Percentiles rank a stretch among this genome's conserved stretches.
Conservation (phyloP, 2,329 filamentous ascomycete species). For the Cordyceps pruinosa region DNA sequence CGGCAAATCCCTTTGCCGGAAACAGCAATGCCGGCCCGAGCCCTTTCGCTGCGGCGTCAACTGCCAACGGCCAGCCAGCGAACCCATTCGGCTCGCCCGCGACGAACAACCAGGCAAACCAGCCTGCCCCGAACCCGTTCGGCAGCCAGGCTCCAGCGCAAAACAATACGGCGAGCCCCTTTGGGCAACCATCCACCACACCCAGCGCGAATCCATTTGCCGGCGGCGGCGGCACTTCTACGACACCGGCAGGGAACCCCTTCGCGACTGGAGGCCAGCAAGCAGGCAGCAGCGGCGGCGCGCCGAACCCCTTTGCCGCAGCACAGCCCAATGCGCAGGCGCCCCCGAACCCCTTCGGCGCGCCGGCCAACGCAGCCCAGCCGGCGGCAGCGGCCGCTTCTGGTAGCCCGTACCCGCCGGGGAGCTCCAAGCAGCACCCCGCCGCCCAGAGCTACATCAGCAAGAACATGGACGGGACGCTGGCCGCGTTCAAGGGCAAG, state of each 20-base stretch:
- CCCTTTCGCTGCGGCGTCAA: not conserved
- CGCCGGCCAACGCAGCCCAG: not conserved
- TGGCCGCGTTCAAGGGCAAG: constrained; percentile 57
- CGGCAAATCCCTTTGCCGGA: constrained; percentile 27
- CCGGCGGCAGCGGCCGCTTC: constrained; percentile 15
- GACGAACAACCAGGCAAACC: not conserved
- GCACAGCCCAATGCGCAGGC: not conserved
- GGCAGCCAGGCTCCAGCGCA: constrained; percentile 8
- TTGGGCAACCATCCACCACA: constrained; percentile 10
- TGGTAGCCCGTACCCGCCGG: constrained; percentile 37
- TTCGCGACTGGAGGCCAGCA: constrained; percentile 19
- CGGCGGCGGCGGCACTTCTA: not conserved
- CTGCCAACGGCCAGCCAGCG: not conserved
- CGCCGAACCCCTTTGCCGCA: constrained; percentile 7
- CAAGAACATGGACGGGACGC: constrained; percentile 34
- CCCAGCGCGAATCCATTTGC: constrained; percentile 4
- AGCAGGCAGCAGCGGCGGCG: not conserved
- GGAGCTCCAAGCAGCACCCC: constrained; percentile 39
- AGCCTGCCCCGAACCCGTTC: constrained; percentile 4
- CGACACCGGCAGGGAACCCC: constrained; percentile 16
- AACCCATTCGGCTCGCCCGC: constrained; percentile 2
- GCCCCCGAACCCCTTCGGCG: constrained; percentile 21
- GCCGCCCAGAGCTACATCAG: constrained; percentile 37
- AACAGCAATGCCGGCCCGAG: constrained; percentile 1
- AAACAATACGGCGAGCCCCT: not conserved